These are phyloP conservation scores for Brassica cretica DNA, from an alignment of 345 rosid genomes.

Conservation along the genomic window DNA sequence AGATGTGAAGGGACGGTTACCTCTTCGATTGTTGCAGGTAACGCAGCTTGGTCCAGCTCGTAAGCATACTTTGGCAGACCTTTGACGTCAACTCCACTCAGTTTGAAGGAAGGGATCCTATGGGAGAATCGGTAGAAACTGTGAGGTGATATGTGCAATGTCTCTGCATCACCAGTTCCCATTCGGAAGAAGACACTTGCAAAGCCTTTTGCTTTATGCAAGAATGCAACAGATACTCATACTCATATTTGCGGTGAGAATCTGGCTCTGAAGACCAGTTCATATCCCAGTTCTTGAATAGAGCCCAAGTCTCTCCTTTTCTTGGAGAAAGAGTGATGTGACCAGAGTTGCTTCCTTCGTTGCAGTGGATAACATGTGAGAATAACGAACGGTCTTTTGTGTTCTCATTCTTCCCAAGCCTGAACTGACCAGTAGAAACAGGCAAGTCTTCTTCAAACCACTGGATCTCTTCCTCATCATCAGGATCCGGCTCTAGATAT, in stretches of 20 bases:
- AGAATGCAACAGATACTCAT: not conserved
- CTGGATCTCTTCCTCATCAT: not conserved
- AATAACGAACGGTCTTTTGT: not conserved
- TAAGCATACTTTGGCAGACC: not conserved
- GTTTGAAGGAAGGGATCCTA: not conserved
- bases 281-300: not conserved
- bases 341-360: not conserved
- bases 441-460: not conserved
- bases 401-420: not conserved
- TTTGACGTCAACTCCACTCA: not conserved
- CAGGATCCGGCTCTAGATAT: not conserved
- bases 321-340: not conserved
- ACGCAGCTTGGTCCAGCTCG: not conserved
- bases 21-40: not conserved
- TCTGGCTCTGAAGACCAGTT: not conserved
- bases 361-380: not conserved
- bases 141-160: no score
- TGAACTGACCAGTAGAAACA: not conserved
- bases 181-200: not conserved
- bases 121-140: not conserved
- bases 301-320: not conserved
- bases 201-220: not conserved
- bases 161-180: not conserved
- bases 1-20: not conserved
- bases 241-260: not conserved